These are phyloP conservation scores for Fusarium marasasianum DNA, from an alignment of 2,329 filamentous ascomycete species.

Conservation along the genomic window DNA sequence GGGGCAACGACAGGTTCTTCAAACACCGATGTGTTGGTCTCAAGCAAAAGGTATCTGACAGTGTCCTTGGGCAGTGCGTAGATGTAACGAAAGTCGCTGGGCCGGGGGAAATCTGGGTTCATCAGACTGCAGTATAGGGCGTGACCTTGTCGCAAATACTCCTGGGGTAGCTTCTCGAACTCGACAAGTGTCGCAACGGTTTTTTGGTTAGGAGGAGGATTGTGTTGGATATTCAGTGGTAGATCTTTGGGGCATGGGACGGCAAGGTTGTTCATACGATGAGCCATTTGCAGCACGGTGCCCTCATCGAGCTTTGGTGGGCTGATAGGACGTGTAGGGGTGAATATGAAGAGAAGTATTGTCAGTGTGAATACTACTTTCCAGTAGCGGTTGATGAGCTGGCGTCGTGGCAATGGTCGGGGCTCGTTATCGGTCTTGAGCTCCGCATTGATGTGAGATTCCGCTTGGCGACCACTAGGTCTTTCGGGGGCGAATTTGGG, in stretches of 20 bases:
- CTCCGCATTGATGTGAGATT: too few relatives aligned
- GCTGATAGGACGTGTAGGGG: neutral
- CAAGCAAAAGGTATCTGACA: neutral
- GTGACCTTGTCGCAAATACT: neutral
- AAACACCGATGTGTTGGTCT: neutral
- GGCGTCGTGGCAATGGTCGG: neutral
- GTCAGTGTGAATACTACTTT: neutral
- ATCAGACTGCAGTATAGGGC: neutral
- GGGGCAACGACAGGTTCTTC: neutral
- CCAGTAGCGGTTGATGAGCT: neutral
- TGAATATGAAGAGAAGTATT: neutral
- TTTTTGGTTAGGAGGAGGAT: too few relatives aligned
- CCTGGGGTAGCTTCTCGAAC: neutral
- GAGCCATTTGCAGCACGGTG: neutral
- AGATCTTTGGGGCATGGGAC: neutral
- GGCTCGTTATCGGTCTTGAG: neutral
- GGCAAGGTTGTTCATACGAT: neutral
- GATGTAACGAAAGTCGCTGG: neutral
- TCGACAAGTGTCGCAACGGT: neutral
- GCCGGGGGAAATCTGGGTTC: neutral
- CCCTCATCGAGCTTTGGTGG: neutral
- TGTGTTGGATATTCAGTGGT: rapidly evolving
- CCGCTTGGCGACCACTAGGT: neutral
- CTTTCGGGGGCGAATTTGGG: rapidly evolving
- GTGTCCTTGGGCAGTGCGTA: neutral